Evolutionary conservation across 169 alveolate genomes (phyloP).

Genomic region (Plasmodium vinckei): DNA sequence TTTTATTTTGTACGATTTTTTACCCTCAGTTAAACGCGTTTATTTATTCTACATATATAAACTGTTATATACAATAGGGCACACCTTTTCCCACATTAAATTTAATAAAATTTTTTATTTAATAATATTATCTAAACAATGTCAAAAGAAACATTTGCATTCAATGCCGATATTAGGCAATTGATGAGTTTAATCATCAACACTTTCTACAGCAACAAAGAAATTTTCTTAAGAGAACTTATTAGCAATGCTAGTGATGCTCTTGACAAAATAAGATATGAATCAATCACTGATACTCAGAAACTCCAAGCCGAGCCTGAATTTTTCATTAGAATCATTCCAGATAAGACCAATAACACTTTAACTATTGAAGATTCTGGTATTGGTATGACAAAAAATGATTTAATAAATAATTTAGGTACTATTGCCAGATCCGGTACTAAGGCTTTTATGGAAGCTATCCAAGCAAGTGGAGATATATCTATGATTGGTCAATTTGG

Average conservation of each 20-base stretch:
- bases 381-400: constrained; percentile 99
- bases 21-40: no score
- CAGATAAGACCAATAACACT: constrained; percentile 97
- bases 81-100: background rate
- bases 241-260: constrained; percentile 99
- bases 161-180: constrained; percentile 99
- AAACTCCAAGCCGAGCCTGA: constrained; percentile 94
- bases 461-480: constrained; percentile 97
- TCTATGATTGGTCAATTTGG: constrained; percentile 99
- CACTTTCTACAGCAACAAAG: constrained; percentile 99
- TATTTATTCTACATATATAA: no score
- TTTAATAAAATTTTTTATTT: no score
- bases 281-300: constrained; percentile 97
- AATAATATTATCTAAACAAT: background rate
- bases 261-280: constrained; percentile 98
- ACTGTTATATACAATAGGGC: no score
- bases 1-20: no score
- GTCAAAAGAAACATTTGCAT: constrained; percentile 94
- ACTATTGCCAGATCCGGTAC: constrained; percentile 99
- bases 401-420: constrained; percentile 97
- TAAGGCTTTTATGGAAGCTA: constrained; percentile 99
- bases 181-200: constrained; percentile 98
- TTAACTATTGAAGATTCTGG: constrained; percentile 98
- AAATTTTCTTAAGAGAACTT: constrained; percentile 98
- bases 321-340: constrained; percentile 95